These are phyloP conservation scores for Wickerhamomyces chaumierensis DNA, from an alignment of 805 yeast species.

Conservation along the genomic window DNA sequence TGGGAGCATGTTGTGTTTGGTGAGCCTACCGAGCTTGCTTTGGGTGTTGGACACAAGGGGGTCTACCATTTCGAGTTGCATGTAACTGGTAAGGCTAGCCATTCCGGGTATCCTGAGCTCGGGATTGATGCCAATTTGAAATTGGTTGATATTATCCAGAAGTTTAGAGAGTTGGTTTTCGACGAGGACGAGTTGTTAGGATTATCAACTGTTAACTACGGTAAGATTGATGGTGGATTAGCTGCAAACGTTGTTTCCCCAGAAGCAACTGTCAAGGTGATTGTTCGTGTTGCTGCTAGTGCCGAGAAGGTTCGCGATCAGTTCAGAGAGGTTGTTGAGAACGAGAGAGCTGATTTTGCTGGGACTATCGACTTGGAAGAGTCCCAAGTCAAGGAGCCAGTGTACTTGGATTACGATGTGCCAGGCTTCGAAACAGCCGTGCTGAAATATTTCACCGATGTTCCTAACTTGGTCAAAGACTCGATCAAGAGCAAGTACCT, in stretches of 20 bases:
- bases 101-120: constrained; percentile 60
- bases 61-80: constrained; percentile 28
- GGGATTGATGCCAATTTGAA: constrained; percentile 54
- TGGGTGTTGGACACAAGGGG: constrained; percentile 67
- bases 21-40: constrained; percentile 61
- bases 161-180: constrained; percentile 29
- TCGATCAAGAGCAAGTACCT: constrained; percentile 29
- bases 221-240: constrained; percentile 45
- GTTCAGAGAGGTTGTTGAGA: constrained; percentile 20
- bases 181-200: constrained; percentile 48
- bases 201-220: constrained; percentile 50
- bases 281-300: constrained; percentile 45
- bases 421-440: constrained; percentile 50
- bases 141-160: constrained; percentile 37
- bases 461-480: constrained; percentile 28
- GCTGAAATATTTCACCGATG: constrained; percentile 42
- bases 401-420: constrained; percentile 37
- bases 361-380: constrained; percentile 12
- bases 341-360: constrained; percentile 17
- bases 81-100: constrained; percentile 49
- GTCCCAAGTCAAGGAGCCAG: constrained; percentile 23
- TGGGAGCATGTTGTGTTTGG: constrained; percentile 63
- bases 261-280: constrained; percentile 33
- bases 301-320: constrained; percentile 24
- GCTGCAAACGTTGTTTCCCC: constrained; percentile 63